A percentile compares a stretch with the other conserved stretches of the same genome.
Evolutionary conservation across 352 stramenopile genomes (phyloP).

Genomic region (Saprolegnia parasitica): DNA sequence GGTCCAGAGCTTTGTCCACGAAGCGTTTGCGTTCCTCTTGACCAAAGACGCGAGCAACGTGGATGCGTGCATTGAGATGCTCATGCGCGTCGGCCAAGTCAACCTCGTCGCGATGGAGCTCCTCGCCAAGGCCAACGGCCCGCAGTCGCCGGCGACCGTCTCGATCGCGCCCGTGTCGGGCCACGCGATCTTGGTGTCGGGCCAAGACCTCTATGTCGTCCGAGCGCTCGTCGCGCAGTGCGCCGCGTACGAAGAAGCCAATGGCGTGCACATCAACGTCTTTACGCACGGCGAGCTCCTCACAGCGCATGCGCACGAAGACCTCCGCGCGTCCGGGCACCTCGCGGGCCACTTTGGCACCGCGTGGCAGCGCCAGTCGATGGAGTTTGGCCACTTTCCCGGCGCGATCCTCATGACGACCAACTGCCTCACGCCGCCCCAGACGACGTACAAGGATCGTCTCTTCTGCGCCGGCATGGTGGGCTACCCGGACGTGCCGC

Average conservation of each 20-base stretch:
- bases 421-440: conserved; percentile 63
- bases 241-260: conserved; percentile 50
- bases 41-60: conserved; percentile 36
- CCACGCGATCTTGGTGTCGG: conserved; percentile 63
- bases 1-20: conserved; percentile 46
- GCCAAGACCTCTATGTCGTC: conserved; percentile 47
- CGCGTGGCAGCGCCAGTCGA: conserved; percentile 39
- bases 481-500: conserved; percentile 45
- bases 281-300: conserved; percentile 75
- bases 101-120: conserved; percentile 49
- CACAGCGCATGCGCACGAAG: conserved; percentile 60
- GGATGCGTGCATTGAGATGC: conserved; percentile 44
- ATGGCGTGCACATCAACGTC: conserved; percentile 63
- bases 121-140: conserved; percentile 44
- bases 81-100: conserved; percentile 45
- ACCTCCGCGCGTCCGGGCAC: conserved; percentile 51
- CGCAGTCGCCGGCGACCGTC: conserved; percentile 43
- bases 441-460: conserved; percentile 51
- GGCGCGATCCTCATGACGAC: conserved; percentile 64
- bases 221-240: conserved; percentile 38
- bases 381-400: conserved; percentile 53
- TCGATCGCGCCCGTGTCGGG: conserved; percentile 43
- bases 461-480: conserved; percentile 59
- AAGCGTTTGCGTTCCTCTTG: conserved; percentile 45
- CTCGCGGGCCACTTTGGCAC: conserved; percentile 61